These are phyloP conservation scores for Geranium rotundifolium DNA, from an alignment of 345 rosid species.

Conservation along the genomic window DNA sequence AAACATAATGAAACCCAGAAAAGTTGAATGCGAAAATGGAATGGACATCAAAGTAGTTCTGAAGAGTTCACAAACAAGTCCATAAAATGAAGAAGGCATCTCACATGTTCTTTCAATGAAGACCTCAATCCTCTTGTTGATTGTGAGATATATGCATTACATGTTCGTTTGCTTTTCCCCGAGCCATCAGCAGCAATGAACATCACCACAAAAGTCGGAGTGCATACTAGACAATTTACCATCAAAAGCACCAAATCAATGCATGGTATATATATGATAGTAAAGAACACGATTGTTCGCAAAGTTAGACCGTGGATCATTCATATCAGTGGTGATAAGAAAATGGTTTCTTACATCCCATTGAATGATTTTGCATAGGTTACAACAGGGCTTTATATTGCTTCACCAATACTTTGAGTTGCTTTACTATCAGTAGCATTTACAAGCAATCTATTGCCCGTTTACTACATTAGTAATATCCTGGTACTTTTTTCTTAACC, in stretches of 20 bases:
- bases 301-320: not conserved
- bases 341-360: not conserved
- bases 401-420: not conserved
- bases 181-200: slow-evolving; percentile 39
- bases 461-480: not conserved
- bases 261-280: not conserved
- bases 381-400: not conserved
- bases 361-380: not conserved
- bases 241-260: slow-evolving; percentile 11
- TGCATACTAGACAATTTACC: slow-evolving; percentile 45
- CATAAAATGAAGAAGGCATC: slow-evolving; percentile 14
- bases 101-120: slow-evolving; percentile 69
- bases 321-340: not conserved
- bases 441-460: not conserved
- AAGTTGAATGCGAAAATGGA: too few species aligned
- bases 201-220: slow-evolving; percentile 87
- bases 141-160: slow-evolving; percentile 70
- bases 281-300: not conserved
- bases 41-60: too few species aligned
- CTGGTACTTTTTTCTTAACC: not conserved
- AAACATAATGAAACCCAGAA: too few species aligned
- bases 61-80: not conserved
- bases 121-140: slow-evolving; percentile 85
- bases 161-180: slow-evolving; percentile 30
- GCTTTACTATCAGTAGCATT: not conserved